Evolutionary conservation across 257 asterid species (phyloP).

Genomic region (Scutellaria barbata): DNA sequence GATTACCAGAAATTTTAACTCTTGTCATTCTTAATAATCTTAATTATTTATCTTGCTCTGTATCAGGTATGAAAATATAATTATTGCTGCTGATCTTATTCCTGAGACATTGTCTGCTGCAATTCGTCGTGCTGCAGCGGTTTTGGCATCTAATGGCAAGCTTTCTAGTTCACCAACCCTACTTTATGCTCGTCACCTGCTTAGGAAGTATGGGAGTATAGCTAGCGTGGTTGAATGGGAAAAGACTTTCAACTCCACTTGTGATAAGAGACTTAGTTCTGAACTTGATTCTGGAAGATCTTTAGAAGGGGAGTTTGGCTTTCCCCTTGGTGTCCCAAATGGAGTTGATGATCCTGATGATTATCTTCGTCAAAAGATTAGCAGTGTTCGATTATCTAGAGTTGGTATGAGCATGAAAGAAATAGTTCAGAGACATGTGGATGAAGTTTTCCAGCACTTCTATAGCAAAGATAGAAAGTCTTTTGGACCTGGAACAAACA

Average conservation of each 20-base stretch:
- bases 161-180: slow-evolving; percentile 74
- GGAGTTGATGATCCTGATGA: slow-evolving; percentile 97
- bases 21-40: slow-evolving; percentile 25
- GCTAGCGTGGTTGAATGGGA: slow-evolving; percentile 89
- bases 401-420: slow-evolving; percentile 91
- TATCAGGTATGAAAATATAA: slow-evolving; percentile 85
- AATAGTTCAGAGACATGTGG: slow-evolving; percentile 78
- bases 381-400: slow-evolving; percentile 74
- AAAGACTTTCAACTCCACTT: slow-evolving; percentile 71
- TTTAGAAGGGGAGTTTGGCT: slow-evolving; percentile 75
- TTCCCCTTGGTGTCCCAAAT: slow-evolving; percentile 87
- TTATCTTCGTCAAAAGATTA: slow-evolving; percentile 90
- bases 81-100: slow-evolving; percentile 86
- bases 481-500: slow-evolving; percentile 60
- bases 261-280: slow-evolving; percentile 79
- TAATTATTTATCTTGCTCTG: slow-evolving; percentile 25
- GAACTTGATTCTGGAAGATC: slow-evolving; percentile 84
- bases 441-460: slow-evolving; percentile 69
- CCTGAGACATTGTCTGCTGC: slow-evolving; percentile 81
- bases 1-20: slow-evolving; percentile 7
- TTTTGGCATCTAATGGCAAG: slow-evolving; percentile 78
- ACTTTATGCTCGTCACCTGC: slow-evolving; percentile 70
- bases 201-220: slow-evolving; percentile 69
- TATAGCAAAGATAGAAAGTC: slow-evolving; percentile 78
- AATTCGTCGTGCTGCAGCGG: slow-evolving; percentile 74